phyloP scores from a whole-genome alignment of 2,329 filamentous ascomycete genomes.

The Gyromitra esculenta region DNA sequence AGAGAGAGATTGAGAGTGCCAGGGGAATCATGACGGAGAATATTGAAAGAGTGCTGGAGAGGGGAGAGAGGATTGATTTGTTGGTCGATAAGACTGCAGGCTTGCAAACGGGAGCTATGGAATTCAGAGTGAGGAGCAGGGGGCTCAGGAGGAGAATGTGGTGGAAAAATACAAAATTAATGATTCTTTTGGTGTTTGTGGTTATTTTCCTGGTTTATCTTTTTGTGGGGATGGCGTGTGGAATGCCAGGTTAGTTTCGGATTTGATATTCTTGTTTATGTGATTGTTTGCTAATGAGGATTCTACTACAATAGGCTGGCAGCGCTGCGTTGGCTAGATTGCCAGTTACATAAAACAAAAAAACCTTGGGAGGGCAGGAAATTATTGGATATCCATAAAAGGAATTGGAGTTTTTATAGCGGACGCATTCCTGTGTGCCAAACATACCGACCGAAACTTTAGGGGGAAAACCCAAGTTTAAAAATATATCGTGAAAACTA shows the following conservation, averaged over 20 bases:
- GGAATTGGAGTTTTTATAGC: conserved; percentile 1
- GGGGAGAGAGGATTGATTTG: conserved; percentile 91
- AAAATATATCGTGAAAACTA: conserved; percentile 3
- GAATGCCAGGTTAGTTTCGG: conserved; percentile 66
- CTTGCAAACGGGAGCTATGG: conserved; percentile 83
- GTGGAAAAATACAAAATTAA: conserved; percentile 98
- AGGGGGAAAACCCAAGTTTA: not conserved
- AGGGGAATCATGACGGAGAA: conserved; percentile 94
- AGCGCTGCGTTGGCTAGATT: conserved; percentile 23
- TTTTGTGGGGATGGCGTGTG: conserved; percentile 77
- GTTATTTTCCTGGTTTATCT: conserved; percentile 75
- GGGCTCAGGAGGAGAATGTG: conserved; percentile 94
- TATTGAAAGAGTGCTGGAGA: conserved; percentile 86
- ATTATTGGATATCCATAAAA: conserved; percentile 30
- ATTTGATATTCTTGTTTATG: not conserved
- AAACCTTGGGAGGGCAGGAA: conserved; percentile 8
- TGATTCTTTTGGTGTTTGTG: conserved; percentile 80
- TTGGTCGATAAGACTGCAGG: conserved; percentile 97
- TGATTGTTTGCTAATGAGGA: not conserved
- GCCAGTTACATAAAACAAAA: conserved; percentile 6
- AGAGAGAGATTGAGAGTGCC: conserved; percentile 91
- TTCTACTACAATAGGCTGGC: conserved; percentile 11
- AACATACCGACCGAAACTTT: conserved; percentile 2
- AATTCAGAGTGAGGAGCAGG: conserved; percentile 87
- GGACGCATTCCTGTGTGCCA: not conserved